phyloP scores from a whole-genome alignment of 169 alveolate species.

The Plasmodium vinckei region DNA sequence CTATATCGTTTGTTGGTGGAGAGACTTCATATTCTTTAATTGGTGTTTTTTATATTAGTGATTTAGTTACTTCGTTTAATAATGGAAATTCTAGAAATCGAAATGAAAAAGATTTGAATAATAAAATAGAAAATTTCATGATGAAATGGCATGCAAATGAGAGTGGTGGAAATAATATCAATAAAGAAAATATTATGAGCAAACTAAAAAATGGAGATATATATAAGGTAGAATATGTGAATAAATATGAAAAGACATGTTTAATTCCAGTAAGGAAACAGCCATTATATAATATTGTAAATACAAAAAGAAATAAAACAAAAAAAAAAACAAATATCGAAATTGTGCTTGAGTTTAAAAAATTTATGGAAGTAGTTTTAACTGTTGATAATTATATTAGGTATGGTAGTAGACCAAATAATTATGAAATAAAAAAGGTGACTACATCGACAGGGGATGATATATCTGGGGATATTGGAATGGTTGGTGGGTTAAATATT shows the following conservation, averaged over 20 bases:
- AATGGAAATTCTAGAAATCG: not conserved
- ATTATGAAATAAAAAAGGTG: conserved; percentile 27
- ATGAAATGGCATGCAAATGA: conserved; percentile 64
- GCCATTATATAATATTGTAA: conserved; percentile 51
- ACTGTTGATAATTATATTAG: conserved; percentile 52
- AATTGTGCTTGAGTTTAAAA: conserved; percentile 33
- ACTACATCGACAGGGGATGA: not conserved
- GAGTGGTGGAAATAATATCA: not conserved
- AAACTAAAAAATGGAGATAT: conserved; percentile 45
- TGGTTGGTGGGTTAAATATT: not conserved
- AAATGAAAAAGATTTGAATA: not conserved
- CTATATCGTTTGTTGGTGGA: conserved; percentile 71
- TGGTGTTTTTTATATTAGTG: conserved; percentile 32
- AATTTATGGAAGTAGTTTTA: conserved; percentile 29
- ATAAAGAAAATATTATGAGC: conserved; percentile 15
- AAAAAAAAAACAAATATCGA: conserved; percentile 51
- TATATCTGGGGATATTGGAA: not conserved
- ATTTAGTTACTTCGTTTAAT: not conserved
- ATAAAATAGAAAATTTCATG: conserved; percentile 9
- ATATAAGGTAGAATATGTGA: conserved; percentile 26
- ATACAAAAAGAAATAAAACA: conserved; percentile 44
- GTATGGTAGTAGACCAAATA: conserved; percentile 71
- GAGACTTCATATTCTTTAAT: conserved; percentile 69
- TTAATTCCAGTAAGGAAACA: conserved; percentile 76
- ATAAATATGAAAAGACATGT: conserved; percentile 51